Evolutionary conservation across 139 green algal species (phyloP).

Genomic region (Axilococcus clingmanii): DNA sequence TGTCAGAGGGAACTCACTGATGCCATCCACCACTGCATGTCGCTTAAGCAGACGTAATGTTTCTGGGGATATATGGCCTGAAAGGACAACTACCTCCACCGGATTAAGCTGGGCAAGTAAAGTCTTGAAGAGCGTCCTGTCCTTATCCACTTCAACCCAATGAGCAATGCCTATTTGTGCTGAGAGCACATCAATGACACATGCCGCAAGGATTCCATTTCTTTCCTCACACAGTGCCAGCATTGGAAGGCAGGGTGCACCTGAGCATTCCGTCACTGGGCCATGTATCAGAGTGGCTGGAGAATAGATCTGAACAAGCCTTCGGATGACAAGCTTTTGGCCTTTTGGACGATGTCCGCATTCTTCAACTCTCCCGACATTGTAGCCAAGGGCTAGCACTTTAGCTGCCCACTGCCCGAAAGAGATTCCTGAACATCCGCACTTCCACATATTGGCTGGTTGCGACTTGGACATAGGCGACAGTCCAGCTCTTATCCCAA

Average conservation of each 20-base stretch:
- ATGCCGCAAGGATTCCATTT: slow-evolving; percentile 22
- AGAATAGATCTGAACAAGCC: slow-evolving; percentile 46
- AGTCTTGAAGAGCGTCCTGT: slow-evolving; percentile 20
- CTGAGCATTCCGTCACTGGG: slow-evolving; percentile 9
- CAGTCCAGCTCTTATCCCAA: slow-evolving; percentile 44
- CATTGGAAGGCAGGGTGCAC: slow-evolving; percentile 9
- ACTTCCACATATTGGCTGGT: slow-evolving; percentile 59
- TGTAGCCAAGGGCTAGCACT: slow-evolving; percentile 47
- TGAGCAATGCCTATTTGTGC: slow-evolving; percentile 8
- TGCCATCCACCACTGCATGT: too few relatives aligned
- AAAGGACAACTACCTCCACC: slow-evolving; percentile 24
- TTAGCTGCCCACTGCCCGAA: slow-evolving; percentile 44
- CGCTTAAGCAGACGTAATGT: too few relatives aligned
- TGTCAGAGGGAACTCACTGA: too few relatives aligned
- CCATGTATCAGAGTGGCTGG: slow-evolving; percentile 40
- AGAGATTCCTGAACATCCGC: slow-evolving; percentile 33
- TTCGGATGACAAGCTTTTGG: slow-evolving; percentile 28
- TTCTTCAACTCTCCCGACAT: slow-evolving; percentile 51
- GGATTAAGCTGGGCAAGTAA: slow-evolving; percentile 25
- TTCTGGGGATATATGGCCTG: too few relatives aligned
- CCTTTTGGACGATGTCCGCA: neutral
- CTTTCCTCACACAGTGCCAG: slow-evolving; percentile 26
- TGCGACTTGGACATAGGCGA: slow-evolving; percentile 20
- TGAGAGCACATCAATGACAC: slow-evolving; percentile 31
- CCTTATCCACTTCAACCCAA: slow-evolving; percentile 16